Conservation (phyloP, 306 rosid genomes). For the Ochetophila trinervis region DNA sequence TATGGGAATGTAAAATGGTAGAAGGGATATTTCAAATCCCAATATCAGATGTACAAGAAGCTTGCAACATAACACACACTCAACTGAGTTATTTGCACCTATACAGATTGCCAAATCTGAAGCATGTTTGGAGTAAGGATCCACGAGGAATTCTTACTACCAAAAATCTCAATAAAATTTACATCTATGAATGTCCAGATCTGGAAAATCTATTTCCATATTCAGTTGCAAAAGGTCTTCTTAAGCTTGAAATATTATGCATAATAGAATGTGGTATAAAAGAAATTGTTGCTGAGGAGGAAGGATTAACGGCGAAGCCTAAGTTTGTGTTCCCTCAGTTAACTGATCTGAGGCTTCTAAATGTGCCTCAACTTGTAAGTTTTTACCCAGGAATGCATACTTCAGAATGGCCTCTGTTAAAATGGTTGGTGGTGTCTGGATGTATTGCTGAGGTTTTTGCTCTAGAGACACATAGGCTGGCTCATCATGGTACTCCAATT, state of each 20-base stretch:
- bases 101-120: not conserved
- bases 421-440: not conserved
- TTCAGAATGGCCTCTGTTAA: conserved; percentile 5
- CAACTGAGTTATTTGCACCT: not conserved
- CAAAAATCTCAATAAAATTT: not conserved
- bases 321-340: conserved; percentile 16
- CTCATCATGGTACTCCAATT: too few relatives aligned
- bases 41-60: not conserved
- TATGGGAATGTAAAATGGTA: not conserved
- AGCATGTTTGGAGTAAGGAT: conserved; percentile 14
- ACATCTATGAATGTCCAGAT: not conserved
- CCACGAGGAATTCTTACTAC: not conserved
- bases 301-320: not conserved
- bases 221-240: conserved; percentile 2
- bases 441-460: conserved; percentile 1
- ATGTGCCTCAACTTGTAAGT: not conserved
- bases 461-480: not conserved
- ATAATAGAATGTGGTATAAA: not conserved
- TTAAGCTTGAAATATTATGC: conserved; percentile 12
- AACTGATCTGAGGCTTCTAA: not conserved
- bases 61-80: too few relatives aligned
- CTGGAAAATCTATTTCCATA: conserved; percentile 12
- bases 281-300: conserved; percentile 8
- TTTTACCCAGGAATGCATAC: conserved; percentile 12
- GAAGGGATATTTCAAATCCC: conserved; percentile 11